phyloP scores from a whole-genome alignment of 805 yeast species.

The Monosporozyma siamensis region DNA sequence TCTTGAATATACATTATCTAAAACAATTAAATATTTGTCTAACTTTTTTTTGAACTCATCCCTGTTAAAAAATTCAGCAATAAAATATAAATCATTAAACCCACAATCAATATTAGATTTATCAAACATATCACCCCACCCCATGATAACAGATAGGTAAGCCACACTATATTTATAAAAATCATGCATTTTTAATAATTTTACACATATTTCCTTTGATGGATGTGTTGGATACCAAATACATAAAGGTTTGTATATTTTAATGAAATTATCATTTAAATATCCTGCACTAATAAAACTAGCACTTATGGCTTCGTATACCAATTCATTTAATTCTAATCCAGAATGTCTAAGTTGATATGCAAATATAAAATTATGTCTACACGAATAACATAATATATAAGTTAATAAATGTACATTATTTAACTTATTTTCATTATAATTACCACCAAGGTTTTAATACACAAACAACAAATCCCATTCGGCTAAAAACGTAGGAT shows the following conservation, averaged over 20 bases:
- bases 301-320: neutral
- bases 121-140: neutral
- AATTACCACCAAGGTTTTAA: neutral
- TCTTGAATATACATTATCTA: neutral
- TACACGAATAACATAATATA: neutral
- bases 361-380: conserved; percentile 1
- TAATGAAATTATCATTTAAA: conserved; percentile 2
- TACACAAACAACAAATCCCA: neutral
- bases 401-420: neutral
- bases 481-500: neutral
- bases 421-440: neutral
- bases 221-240: conserved; percentile 4
- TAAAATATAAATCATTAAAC: neutral
- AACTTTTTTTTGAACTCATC: neutral
- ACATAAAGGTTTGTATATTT: neutral
- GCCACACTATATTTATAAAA: conserved; percentile 3
- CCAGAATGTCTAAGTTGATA: neutral
- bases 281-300: neutral
- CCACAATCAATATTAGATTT: neutral
- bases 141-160: neutral
- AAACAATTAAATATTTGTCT: neutral
- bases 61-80: neutral
- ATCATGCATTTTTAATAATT: conserved; percentile 1
- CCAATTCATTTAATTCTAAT: neutral
- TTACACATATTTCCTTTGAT: conserved; percentile 2